Conservation (phyloP, 73 alveolate species). For the Uronychia setigera region DNA sequence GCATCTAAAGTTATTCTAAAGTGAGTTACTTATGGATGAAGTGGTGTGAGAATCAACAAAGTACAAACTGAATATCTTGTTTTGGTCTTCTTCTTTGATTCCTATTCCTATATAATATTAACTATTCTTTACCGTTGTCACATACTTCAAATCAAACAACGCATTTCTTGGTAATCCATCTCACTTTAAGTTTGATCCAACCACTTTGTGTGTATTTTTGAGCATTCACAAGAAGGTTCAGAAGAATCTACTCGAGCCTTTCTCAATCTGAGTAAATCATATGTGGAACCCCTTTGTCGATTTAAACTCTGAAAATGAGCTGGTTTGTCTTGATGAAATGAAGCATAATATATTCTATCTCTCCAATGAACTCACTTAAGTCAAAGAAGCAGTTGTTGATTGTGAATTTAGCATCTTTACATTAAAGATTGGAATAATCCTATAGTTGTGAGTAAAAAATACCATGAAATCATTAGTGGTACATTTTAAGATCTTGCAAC, state of each 20-base stretch:
- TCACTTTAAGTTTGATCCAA: background rate
- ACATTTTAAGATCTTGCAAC: background rate
- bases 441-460: background rate
- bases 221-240: constrained; percentile 3
- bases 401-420: background rate
- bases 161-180: background rate
- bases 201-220: constrained; percentile 3
- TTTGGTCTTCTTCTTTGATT: background rate
- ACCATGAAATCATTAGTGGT: background rate
- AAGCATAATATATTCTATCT: background rate
- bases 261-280: background rate
- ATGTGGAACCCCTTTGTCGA: background rate
- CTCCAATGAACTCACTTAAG: background rate
- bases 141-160: background rate
- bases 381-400: background rate
- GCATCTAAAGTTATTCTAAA: background rate
- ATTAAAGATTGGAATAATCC: background rate
- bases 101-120: too few species aligned
- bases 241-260: constrained; percentile 2
- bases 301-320: background rate
- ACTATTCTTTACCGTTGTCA: too few species aligned
- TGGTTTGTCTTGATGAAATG: background rate
- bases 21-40: background rate
- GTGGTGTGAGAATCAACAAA: background rate
- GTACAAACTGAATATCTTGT: background rate